phyloP scores from a whole-genome alignment of 192 early-diverging fungal genomes.

The Coemansia sp. region DNA sequence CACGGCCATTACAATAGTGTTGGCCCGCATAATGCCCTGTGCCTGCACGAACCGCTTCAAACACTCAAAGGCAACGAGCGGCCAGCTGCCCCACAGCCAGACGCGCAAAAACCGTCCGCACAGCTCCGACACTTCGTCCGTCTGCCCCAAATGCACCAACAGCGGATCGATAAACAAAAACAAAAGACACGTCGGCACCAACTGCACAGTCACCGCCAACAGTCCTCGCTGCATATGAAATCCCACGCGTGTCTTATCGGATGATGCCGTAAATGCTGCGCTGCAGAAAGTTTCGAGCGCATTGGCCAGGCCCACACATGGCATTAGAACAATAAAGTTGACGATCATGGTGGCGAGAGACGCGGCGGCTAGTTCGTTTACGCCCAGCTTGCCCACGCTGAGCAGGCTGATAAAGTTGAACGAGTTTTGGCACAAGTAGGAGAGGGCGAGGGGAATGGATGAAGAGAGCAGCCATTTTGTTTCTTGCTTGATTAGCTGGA shows the following conservation, averaged over 20 bases:
- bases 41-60: constrained; percentile 82
- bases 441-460: constrained; percentile 57
- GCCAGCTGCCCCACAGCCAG: constrained; percentile 74
- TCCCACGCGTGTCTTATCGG: constrained; percentile 45
- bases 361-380: constrained; percentile 66
- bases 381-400: constrained; percentile 62
- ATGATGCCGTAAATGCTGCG: constrained; percentile 40
- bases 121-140: constrained; percentile 66
- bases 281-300: constrained; percentile 48
- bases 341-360: constrained; percentile 69
- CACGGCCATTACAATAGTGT: constrained; percentile 36
- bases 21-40: constrained; percentile 90
- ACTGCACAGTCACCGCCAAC: constrained; percentile 40
- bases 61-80: constrained; percentile 78
- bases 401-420: constrained; percentile 66
- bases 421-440: constrained; percentile 66
- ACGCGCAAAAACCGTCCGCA: constrained; percentile 68
- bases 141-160: constrained; percentile 72
- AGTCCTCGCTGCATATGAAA: constrained; percentile 46
- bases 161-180: constrained; percentile 57
- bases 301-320: constrained; percentile 64
- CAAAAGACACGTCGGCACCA: constrained; percentile 22
- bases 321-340: constrained; percentile 66
- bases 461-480: constrained; percentile 36
- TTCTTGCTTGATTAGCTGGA: constrained; percentile 17